Evolutionary conservation across 805 yeast species (phyloP), one percentile per base, ranked within the genome.

Genomic region (Saturnispora besseyi): DNA sequence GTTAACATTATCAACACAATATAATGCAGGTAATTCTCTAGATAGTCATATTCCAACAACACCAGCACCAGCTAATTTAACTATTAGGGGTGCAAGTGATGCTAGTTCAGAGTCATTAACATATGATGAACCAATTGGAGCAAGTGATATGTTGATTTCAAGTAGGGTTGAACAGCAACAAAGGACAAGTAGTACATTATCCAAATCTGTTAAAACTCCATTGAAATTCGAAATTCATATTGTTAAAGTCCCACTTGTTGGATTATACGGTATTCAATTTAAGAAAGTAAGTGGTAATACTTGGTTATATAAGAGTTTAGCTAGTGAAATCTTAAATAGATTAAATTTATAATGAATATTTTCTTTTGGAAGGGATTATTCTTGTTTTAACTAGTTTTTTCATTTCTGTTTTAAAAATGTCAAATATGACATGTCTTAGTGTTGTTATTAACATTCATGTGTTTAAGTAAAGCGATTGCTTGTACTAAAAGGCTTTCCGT

Each of bases 261-360:
- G 95, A 4, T 72, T 91, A 52, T 89, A 85, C 56, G 98, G 98
- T 66, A 90, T 90, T 44, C 97, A 91, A 65, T 89, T 90, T 72
- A 91, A 91, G 74, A 90, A 90, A 64, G 76, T 90, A 30, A 76
- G 86, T 51, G 98, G 98, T 60, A 89, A 91, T 64, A 87, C 96
- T 1, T 90, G 97, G 97, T 79, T 84, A 69, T 90, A 90, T 69
- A 90, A 91, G 71, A 82, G 89, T 9, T 72, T 90, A 61, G 97
- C 97, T 2, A 82, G 91, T 49, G 87, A 82, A 63, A 84, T 90
- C 45, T 76, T 90, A 65, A 75, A 75, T 52, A 85, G 84, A 56
- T 72, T 87, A 63, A 81, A 83, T 54, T 69, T 86, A 55, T 85
- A 63, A 66, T 41, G 10, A 41, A 29, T 28, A 13, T 9, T 41